phyloP scores from a whole-genome alignment of 2,329 filamentous ascomycete species.

The Fusarium sp. region DNA sequence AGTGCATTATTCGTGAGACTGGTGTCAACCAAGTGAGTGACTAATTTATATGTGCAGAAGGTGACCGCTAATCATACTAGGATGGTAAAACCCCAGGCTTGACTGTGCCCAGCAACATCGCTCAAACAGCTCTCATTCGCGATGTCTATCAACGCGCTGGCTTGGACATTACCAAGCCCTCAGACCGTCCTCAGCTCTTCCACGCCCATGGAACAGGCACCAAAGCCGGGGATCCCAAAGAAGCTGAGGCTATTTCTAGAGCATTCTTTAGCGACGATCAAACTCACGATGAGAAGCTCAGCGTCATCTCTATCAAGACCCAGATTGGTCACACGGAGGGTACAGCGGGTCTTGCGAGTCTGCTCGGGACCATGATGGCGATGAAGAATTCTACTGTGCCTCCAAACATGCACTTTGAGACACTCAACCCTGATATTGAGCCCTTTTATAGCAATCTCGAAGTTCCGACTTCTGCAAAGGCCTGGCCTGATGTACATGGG shows the following conservation, averaged over 20 bases:
- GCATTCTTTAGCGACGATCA: neutral
- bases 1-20: slow-evolving; percentile 2
- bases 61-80: neutral
- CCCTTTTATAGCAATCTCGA: neutral
- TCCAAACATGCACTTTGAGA: neutral
- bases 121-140: neutral
- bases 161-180: neutral
- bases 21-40: neutral
- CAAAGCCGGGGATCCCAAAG: slow-evolving; percentile 15
- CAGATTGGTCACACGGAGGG: slow-evolving; percentile 22
- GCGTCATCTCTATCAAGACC: slow-evolving; percentile 11
- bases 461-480: neutral
- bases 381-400: neutral
- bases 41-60: rapidly evolving
- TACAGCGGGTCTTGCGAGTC: neutral
- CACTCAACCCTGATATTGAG: neutral
- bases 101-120: neutral
- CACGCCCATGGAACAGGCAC: slow-evolving; percentile 29
- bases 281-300: neutral
- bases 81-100: slow-evolving; percentile 3
- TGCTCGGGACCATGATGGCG: neutral
- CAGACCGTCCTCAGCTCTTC: slow-evolving; percentile 8
- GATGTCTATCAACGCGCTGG: neutral
- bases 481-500: neutral
- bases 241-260: slow-evolving; percentile 14